A percentile compares a stretch with the other conserved stretches of the same genome.
phyloP scores from a whole-genome alignment of 2,329 filamentous ascomycete species.

The Emmonsia crescens region DNA sequence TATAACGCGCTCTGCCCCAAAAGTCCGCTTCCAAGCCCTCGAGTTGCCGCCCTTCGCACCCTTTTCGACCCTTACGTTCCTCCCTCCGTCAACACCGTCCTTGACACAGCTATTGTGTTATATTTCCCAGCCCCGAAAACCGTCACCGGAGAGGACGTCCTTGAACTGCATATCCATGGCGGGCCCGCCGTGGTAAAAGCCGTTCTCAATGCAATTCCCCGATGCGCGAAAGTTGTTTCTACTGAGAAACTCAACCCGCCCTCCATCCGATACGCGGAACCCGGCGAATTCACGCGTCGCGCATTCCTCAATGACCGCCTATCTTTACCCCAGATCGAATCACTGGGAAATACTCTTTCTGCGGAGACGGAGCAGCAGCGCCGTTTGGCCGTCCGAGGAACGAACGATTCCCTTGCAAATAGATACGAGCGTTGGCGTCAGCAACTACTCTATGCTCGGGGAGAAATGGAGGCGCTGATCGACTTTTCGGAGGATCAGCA shows the following conservation, averaged over 20 bases:
- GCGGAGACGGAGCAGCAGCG: slow-evolving; percentile 87
- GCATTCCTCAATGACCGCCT: slow-evolving; percentile 82
- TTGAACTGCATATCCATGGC: slow-evolving; percentile 92
- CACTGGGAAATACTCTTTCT: slow-evolving; percentile 49
- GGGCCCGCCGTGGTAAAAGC: slow-evolving; percentile 81
- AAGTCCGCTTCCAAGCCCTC: slow-evolving; percentile 44
- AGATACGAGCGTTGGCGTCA: slow-evolving; percentile 77
- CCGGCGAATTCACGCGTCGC: slow-evolving; percentile 87
- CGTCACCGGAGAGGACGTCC: slow-evolving; percentile 81
- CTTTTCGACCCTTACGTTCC: slow-evolving; percentile 50
- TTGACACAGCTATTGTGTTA: slow-evolving; percentile 71
- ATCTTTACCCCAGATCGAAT: slow-evolving; percentile 71
- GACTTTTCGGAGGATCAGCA: slow-evolving; percentile 97
- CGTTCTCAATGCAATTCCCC: slow-evolving; percentile 65
- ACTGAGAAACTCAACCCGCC: neutral
- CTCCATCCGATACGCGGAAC: slow-evolving; percentile 73
- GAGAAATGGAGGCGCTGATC: slow-evolving; percentile 88
- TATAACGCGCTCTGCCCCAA: slow-evolving; percentile 52
- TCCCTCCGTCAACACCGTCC: slow-evolving; percentile 33
- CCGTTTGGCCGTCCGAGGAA: slow-evolving; percentile 69
- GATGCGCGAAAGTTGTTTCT: slow-evolving; percentile 16
- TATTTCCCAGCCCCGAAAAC: slow-evolving; percentile 73
- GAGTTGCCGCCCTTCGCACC: slow-evolving; percentile 60
- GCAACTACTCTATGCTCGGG: slow-evolving; percentile 66
- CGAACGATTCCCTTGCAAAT: slow-evolving; percentile 56